Evolutionary conservation across 2,329 filamentous ascomycete species (phyloP), one percentile per base, ranked within the genome.

Genomic region (Colletotrichum tropicicola): DNA sequence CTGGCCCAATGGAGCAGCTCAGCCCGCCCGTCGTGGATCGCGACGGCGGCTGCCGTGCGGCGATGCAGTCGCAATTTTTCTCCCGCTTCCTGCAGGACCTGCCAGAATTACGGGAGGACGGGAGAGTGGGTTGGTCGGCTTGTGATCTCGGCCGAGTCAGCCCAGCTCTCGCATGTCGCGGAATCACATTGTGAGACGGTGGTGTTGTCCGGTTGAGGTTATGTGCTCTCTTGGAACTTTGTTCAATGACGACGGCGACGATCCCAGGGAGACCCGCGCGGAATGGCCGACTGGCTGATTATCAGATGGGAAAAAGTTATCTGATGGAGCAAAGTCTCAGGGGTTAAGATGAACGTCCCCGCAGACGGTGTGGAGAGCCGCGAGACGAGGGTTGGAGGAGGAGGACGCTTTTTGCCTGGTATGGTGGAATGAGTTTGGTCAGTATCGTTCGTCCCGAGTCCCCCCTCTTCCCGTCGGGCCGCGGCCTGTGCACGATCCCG

Each of bases 1-100:
- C 48, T 60, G 61, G 17, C 56, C 56, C 32, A 45, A 60, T 51
- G 43, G 48, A 65, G 56, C 43, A 60, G 28, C 56, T 49, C 43
- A 43, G 56, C 23, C 61, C 35, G 56, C 32, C 28, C 35, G 32
- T 54, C 45, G 45, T 51, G 55, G 56, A 39, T 37, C 59, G 21
- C 28, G 56, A 37, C 44, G 44, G 59, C 43, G 41, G 23, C 49
- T 41, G 23, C 45, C 32, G 30, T 21, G 41, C 23, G 23, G 54
- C 10, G 43, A 44, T 45, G 52, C 39, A 19, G 39, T 55, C 6
- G 25, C 13, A 23, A 19, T 55, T n/a, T 55, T 30, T 8, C 19
- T 15, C 17, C 28, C 27, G 19, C 25, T 44, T 45, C 28, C 25
- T 57, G 54, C 54, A 48, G 30, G 54, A 19, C 41, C 15, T 32